Evolutionary conservation across 2,329 filamentous ascomycete species (phyloP), one percentile per base, ranked within the genome.

Genomic region (Hypoxylon rubiginosum): DNA sequence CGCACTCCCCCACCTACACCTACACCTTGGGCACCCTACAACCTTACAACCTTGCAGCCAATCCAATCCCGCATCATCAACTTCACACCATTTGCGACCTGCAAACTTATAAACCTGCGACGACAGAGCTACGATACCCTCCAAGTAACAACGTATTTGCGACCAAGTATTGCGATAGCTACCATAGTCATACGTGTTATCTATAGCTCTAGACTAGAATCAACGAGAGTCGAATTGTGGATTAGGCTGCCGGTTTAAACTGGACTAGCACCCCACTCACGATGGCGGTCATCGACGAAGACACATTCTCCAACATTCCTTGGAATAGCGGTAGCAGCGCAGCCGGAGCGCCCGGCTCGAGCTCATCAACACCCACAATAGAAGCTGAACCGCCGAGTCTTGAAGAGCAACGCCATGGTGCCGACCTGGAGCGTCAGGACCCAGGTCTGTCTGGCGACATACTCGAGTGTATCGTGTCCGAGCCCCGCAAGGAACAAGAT

Each of bases 401-500:
- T 48, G 69, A 75, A 64, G 75, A 76, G 24, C 73, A 76, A 76
- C 76, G 84, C 79, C 80, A 83, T 80, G 76, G 79, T 80, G 80
- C 76, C 79, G 75, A 79, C 76, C 82, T 80, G 81, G 79, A 76
- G 77, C 80, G 64, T 76, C 79, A 71, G 79, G 82, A 77, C 55
- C 85, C 86, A 36, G 88, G 88, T 49, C 83, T 92, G 58, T 90
- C 90, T 66, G 86, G 85, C 39, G 95, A 97, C 71, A 86, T 88
- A 61, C 86, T 99, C 46, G 92, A 97, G 76, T 97, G 94, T 78
- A 89, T 84, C 17, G 95, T 99, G 17, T 88, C 89, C 58, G 88
- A 90, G 63, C 94, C 96, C 19, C 87, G 95, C 79, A 98, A 97
- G 81, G 96, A 98, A 83, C 96, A 95, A 75, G 93, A 97, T 75